Percentiles rank a stretch among this genome's conserved stretches.
Conservation (phyloP, 768 basidiomycete species). For the Glaciozyma martinii region DNA sequence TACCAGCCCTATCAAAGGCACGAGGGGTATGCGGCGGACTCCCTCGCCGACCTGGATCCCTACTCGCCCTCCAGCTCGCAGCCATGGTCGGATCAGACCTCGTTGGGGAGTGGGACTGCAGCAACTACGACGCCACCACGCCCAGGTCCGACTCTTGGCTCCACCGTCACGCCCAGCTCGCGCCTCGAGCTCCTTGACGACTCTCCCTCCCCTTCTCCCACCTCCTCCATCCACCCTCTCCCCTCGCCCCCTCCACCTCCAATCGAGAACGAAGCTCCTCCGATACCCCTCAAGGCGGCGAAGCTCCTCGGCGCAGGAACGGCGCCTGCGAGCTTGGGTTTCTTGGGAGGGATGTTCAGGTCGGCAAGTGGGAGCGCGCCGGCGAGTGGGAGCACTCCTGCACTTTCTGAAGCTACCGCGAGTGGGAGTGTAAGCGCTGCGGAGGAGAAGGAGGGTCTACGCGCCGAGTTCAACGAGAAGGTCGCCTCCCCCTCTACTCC, state of each 20-base stretch:
- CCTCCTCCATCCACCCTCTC: neutral
- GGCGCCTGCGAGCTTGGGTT: neutral
- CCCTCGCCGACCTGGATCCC: neutral
- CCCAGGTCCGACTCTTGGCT: neutral
- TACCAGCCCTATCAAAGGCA: no score
- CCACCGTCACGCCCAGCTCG: neutral
- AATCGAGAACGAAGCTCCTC: neutral
- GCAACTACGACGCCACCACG: neutral
- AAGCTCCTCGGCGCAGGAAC: no score
- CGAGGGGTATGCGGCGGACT: no score
- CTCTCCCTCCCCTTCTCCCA: neutral
- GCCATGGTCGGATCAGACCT: no score
- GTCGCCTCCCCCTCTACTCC: neutral
- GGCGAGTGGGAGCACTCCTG: neutral
- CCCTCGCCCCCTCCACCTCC: neutral
- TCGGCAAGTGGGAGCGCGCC: neutral
- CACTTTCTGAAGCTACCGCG: neutral
- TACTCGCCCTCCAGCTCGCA: neutral
- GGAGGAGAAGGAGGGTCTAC: neutral
- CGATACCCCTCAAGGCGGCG: neutral
- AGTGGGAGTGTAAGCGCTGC: neutral
- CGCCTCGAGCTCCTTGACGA: neutral
- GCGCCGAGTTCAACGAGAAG: neutral
- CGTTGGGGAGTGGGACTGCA: no score
- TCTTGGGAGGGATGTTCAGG: neutral